These are phyloP conservation scores for Gremmenia infestans DNA, from an alignment of 2,329 filamentous ascomycete genomes.

Conservation along the genomic window DNA sequence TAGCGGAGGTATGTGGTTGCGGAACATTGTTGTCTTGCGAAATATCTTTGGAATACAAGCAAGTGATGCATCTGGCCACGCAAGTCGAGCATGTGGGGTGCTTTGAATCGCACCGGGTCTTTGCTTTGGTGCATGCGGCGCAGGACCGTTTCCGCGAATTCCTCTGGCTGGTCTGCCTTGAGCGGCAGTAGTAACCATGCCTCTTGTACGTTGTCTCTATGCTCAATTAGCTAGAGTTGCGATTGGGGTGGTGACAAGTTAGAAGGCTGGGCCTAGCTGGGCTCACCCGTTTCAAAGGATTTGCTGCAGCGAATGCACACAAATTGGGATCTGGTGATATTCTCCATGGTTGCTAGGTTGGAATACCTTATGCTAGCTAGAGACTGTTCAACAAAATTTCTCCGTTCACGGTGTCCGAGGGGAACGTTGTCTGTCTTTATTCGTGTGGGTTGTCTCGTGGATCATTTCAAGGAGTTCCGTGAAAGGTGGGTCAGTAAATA, in stretches of 20 bases:
- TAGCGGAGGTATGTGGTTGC: neutral
- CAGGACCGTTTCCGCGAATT: neutral
- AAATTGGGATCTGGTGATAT: neutral
- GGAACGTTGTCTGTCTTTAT: no score
- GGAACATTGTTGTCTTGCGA: neutral
- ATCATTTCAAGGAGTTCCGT: no score
- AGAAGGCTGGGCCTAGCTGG: no score
- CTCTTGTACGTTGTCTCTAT: neutral
- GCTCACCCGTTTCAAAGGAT: constrained; percentile 1
- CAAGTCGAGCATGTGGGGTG: neutral
- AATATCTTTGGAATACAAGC: neutral
- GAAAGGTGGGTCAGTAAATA: no score
- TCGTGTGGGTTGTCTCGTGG: no score
- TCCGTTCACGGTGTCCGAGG: no score
- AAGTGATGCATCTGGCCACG: neutral
- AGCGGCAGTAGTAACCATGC: constrained; percentile 1
- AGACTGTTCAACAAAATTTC: no score
- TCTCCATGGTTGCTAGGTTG: neutral
- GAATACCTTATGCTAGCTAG: neutral
- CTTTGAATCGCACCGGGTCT: constrained; percentile 1
- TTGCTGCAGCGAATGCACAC: neutral
- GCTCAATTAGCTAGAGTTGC: neutral
- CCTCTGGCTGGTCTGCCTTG: neutral
- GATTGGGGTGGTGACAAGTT: neutral
- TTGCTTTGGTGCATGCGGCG: neutral